phyloP scores from a whole-genome alignment of 2,329 filamentous ascomycete genomes.

The Seiridium unicorne region DNA sequence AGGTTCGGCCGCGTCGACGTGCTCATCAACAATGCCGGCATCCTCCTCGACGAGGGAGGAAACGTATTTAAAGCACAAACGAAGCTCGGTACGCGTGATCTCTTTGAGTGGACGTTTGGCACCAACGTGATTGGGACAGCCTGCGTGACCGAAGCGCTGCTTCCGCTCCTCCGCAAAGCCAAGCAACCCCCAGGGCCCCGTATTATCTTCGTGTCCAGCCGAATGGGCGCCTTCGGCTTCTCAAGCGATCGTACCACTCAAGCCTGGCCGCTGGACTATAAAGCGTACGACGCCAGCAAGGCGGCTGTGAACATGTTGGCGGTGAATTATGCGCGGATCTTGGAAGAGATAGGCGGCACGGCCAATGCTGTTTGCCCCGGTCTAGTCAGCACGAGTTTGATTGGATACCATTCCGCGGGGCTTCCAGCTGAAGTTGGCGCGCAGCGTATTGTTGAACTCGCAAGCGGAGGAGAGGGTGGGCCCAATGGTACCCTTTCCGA shows the following conservation, averaged over 20 bases:
- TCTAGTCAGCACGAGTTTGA: conserved; percentile 29
- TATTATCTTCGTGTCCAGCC: conserved; percentile 36
- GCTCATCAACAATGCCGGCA: conserved; percentile 34
- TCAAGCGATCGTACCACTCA: conserved; percentile 23
- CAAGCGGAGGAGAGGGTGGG: conserved; percentile 25
- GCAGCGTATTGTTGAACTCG: conserved; percentile 26
- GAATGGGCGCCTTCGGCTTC: conserved; percentile 30
- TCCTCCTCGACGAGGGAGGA: conserved; percentile 23
- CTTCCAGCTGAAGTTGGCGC: conserved; percentile 25
- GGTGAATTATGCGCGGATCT: conserved; percentile 28
- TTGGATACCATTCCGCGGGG: conserved; percentile 11
- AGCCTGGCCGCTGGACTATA: conserved; percentile 26
- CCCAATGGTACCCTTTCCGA: conserved; percentile 26
- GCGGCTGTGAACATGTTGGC: conserved; percentile 40
- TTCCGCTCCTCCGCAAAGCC: conserved; percentile 26
- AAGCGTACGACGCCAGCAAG: conserved; percentile 38
- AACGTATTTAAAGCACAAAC: conserved; percentile 3
- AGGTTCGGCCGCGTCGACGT: conserved; percentile 29
- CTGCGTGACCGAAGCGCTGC: conserved; percentile 21
- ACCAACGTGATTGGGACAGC: conserved; percentile 35
- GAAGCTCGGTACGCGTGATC: conserved; percentile 24
- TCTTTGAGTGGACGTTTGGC: conserved; percentile 34
- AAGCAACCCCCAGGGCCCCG: conserved; percentile 13
- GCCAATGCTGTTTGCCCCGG: conserved; percentile 37
- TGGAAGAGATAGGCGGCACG: conserved; percentile 27